A percentile compares a stretch with the other conserved stretches of the same genome.
These are phyloP conservation scores for Backusella tarrabulga DNA, from an alignment of 192 early-diverging fungal genomes.

Conservation along the genomic window DNA sequence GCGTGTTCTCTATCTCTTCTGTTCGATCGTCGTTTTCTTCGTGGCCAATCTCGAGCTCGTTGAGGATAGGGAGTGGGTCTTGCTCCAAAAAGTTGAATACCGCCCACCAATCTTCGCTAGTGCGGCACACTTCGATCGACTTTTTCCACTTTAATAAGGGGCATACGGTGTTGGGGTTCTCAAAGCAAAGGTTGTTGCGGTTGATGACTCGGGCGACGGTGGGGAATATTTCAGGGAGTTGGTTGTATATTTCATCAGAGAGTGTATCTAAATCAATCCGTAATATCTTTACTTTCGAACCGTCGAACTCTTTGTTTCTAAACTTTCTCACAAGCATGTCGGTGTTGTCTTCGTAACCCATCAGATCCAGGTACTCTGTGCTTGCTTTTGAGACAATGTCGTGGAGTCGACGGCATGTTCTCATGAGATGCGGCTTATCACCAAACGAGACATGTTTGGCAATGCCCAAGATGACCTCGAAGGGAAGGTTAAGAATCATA, in stretches of 20 bases:
- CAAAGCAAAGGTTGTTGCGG: background rate
- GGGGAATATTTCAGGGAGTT: background rate
- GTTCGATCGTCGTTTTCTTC: background rate
- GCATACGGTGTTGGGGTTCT: background rate
- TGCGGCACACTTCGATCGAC: background rate
- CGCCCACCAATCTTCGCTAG: background rate
- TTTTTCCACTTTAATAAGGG: background rate
- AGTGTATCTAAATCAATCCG: background rate
- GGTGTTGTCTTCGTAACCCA: background rate
- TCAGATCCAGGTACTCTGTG: background rate
- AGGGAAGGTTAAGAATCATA: background rate
- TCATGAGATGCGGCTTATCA: background rate
- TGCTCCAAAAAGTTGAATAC: background rate
- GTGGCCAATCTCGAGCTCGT: background rate
- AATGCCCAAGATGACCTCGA: background rate
- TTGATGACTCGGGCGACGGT: background rate
- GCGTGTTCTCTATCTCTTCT: background rate
- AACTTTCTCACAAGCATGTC: background rate
- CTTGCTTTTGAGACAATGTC: background rate
- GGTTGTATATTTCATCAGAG: background rate
- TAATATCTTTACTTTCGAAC: background rate
- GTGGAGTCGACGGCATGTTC: background rate
- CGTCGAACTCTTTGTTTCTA: background rate
- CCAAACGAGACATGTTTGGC: background rate
- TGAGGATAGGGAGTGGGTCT: background rate